A percentile compares a stretch with the other conserved stretches of the same genome.
phyloP scores from a whole-genome alignment of 2,329 filamentous ascomycete species.

The Clarireedia paspali region DNA sequence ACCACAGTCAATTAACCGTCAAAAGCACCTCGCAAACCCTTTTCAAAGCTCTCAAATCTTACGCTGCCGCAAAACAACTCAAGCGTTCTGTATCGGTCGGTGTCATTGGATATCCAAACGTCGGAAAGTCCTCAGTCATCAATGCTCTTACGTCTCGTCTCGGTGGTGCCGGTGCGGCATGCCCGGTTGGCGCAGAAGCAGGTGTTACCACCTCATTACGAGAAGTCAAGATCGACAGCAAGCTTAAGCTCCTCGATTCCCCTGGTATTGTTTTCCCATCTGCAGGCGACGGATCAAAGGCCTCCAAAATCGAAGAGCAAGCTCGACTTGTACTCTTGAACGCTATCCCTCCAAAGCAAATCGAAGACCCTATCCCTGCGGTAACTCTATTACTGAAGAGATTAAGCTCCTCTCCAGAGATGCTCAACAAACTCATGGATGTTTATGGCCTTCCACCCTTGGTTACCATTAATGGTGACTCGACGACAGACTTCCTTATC shows the following conservation, averaged over 20 bases:
- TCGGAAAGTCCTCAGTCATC: constrained; percentile 94
- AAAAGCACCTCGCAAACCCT: constrained; percentile 79
- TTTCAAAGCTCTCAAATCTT: constrained; percentile 85
- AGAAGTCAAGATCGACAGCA: constrained; percentile 89
- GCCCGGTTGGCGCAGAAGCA: constrained; percentile 83
- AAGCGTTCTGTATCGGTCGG: constrained; percentile 88
- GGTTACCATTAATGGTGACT: constrained; percentile 61
- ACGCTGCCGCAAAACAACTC: constrained; percentile 72
- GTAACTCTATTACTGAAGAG: constrained; percentile 78
- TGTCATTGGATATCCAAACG: constrained; percentile 92
- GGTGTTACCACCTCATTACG: constrained; percentile 85
- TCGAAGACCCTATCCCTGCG: constrained; percentile 84
- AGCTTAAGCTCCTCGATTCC: constrained; percentile 87
- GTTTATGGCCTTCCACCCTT: constrained; percentile 82
- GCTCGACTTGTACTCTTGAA: constrained; percentile 84
- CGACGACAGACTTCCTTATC: constrained; percentile 83
- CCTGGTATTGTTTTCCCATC: constrained; percentile 92
- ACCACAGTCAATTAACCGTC: constrained; percentile 82
- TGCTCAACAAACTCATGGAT: constrained; percentile 71
- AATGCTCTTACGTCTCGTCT: constrained; percentile 80
- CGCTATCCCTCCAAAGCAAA: constrained; percentile 87
- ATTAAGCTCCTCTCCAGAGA: constrained; percentile 62
- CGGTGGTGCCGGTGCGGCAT: constrained; percentile 61
- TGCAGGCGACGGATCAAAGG: constrained; percentile 47
- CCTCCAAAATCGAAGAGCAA: constrained; percentile 59